Evolutionary conservation across 768 basidiomycete species (phyloP).

Genomic region (Leccinum disarticulatum): DNA sequence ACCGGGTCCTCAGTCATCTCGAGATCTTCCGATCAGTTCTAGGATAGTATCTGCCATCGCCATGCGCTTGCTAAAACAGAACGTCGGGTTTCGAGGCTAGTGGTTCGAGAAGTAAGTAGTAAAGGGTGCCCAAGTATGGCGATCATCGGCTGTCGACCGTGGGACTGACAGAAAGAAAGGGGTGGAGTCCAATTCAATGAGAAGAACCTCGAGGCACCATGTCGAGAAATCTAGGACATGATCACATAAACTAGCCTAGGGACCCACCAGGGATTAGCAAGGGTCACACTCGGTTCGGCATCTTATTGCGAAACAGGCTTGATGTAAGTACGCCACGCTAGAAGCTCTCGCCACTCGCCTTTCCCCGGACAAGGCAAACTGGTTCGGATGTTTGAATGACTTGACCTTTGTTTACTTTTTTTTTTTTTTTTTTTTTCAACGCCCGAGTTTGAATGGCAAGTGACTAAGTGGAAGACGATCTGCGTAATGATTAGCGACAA

Average conservation of each 20-base stretch:
- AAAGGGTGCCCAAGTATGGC: background rate
- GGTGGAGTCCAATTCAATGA: background rate
- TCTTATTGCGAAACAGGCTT: background rate
- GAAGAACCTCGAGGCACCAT: background rate
- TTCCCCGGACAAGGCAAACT: background rate
- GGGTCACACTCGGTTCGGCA: background rate
- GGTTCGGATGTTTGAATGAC: background rate
- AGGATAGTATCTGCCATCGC: no score
- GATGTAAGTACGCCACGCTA: background rate
- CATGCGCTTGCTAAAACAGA: no score
- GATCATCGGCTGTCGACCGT: background rate
- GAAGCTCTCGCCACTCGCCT: background rate
- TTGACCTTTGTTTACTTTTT: background rate
- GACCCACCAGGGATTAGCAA: background rate
- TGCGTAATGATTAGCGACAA: background rate
- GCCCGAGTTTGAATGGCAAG: background rate
- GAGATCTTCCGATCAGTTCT: no score
- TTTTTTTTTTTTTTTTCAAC: background rate
- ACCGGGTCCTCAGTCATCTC: no score
- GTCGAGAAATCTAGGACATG: background rate
- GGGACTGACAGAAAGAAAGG: background rate
- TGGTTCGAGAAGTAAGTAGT: background rate
- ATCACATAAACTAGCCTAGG: background rate
- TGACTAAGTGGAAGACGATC: background rate
- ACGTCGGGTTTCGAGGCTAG: no score